phyloP scores from a whole-genome alignment of 495 filamentous ascomycete species.

The Penicillium cinerascens region DNA sequence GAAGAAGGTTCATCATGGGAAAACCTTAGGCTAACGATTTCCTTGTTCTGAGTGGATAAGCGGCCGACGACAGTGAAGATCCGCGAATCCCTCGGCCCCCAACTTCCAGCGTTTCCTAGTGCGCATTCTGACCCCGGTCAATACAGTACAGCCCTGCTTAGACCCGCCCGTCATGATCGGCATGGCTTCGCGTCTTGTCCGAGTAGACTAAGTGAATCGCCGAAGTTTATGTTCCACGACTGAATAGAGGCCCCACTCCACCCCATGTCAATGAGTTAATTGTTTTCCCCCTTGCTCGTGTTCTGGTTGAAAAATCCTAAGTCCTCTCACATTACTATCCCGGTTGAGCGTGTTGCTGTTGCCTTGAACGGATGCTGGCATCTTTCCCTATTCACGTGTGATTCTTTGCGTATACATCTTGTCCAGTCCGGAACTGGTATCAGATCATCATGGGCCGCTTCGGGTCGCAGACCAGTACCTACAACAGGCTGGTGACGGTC shows the following conservation, averaged over 20 bases:
- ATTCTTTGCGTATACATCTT: not conserved
- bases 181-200: not conserved
- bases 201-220: not conserved
- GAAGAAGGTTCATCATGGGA: no score
- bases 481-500: conserved; percentile 32
- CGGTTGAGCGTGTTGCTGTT: no score
- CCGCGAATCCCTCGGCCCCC: not conserved
- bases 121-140: not conserved
- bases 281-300: conserved; percentile 3
- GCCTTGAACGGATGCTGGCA: not conserved
- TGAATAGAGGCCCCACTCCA: conserved; percentile 6
- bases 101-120: not conserved
- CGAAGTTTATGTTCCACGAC: not conserved
- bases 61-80: not conserved
- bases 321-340: not conserved
- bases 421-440: not conserved
- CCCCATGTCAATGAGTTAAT: conserved; percentile 1
- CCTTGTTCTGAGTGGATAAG: not conserved
- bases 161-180: not conserved
- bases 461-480: conserved; percentile 33
- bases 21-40: not conserved
- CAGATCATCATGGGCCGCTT: conserved; percentile 18
- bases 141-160: not conserved
- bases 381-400: not conserved
- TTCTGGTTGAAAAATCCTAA: not conserved